Evolutionary conservation across 75 land plant genomes (phyloP).

Genomic region (Cryptomeria japonica): DNA sequence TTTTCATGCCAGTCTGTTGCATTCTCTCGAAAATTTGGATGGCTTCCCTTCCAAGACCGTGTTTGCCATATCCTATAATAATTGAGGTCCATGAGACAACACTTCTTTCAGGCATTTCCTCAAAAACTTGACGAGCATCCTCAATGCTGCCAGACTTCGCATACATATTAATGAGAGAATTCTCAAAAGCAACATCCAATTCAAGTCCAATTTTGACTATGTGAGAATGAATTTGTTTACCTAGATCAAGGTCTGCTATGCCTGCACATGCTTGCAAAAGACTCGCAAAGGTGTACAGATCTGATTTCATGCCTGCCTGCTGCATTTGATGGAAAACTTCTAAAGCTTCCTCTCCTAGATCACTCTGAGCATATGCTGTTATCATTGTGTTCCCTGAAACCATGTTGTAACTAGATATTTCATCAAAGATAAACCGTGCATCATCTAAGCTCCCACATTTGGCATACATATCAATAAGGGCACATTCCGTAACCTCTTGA

Average conservation of each 20-base stretch:
- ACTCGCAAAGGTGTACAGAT: slow-evolving; percentile 48
- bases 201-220: slow-evolving; percentile 39
- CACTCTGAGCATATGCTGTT: slow-evolving; percentile 48
- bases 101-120: slow-evolving; percentile 13
- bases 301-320: slow-evolving; percentile 19
- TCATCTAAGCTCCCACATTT: slow-evolving; percentile 35
- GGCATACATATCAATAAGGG: slow-evolving; percentile 42
- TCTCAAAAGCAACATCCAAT: slow-evolving; percentile 35
- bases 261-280: slow-evolving; percentile 51
- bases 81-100: slow-evolving; percentile 40
- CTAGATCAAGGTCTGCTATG: slow-evolving; percentile 41
- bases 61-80: slow-evolving; percentile 35
- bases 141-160: slow-evolving; percentile 51
- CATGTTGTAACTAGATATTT: slow-evolving; percentile 42
- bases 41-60: slow-evolving; percentile 30
- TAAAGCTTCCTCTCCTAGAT: slow-evolving; percentile 37
- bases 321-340: slow-evolving; percentile 37
- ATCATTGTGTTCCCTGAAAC: slow-evolving; percentile 59
- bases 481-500: slow-evolving; percentile 15
- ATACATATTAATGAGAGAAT: slow-evolving; percentile 70
- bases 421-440: slow-evolving; percentile 43
- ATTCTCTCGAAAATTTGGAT: slow-evolving; percentile 24
- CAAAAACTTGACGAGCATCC: slow-evolving; percentile 22
- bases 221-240: slow-evolving; percentile 43
- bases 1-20: slow-evolving; percentile 14